Evolutionary conservation across 2,329 filamentous ascomycete species (phyloP).

Genomic region (Colletotrichum truncatum): DNA sequence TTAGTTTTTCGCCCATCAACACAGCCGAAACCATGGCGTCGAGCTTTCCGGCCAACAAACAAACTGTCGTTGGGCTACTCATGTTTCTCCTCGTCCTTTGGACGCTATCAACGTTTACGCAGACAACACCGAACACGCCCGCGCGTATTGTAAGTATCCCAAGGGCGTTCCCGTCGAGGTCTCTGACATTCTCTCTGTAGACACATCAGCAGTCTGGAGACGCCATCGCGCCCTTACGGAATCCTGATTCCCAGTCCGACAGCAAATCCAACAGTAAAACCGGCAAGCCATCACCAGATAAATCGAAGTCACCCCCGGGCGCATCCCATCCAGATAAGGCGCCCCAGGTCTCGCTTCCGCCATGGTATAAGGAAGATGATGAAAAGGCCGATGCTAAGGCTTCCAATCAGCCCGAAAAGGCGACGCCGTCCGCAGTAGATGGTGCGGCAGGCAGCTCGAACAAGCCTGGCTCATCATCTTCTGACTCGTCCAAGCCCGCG

Average conservation of each 20-base stretch:
- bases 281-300: background rate
- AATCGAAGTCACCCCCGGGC: background rate
- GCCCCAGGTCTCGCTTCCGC: background rate
- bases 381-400: background rate
- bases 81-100: conserved; percentile 23
- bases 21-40: background rate
- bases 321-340: background rate
- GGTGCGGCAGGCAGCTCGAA: background rate
- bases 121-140: background rate
- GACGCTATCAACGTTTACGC: conserved; percentile 17
- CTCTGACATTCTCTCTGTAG: background rate
- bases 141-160: background rate
- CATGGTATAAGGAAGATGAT: conserved; percentile 11
- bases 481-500: background rate
- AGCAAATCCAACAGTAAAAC: background rate
- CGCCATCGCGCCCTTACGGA: background rate
- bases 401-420: background rate
- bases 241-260: background rate
- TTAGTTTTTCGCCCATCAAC: background rate
- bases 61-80: conserved; percentile 5
- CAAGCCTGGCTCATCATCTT: background rate
- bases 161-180: background rate
- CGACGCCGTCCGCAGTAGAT: background rate
- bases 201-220: background rate
- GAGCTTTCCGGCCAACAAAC: conserved; percentile 7